Base-by-base conservation (phyloP, 345 rosid genomes). In the Anacardium occidentale region DNA sequence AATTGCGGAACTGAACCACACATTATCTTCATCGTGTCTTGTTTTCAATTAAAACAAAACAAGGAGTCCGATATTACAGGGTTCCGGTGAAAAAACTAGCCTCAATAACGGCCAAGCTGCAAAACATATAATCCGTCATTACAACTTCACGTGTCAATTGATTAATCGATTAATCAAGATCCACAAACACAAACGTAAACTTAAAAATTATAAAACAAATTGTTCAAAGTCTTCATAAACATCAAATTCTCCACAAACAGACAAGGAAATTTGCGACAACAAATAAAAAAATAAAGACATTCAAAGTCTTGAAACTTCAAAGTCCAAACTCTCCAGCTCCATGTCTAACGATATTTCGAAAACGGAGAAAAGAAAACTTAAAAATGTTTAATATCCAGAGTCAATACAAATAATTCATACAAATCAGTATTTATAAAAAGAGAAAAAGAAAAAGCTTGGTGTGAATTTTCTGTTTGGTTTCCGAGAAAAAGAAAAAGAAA, bases 21-120 rank as follows among this genome's bases (percentile, higher is more conserved):
- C 42, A 25, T 68, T 34, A 62, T 32, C 17, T 34, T 60, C 72
- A 55, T 70, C 24, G 25, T 58, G 45, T 45, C 45, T 57, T 37
- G 42, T 21, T 11, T 21, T 50, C 18, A 47, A 0, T 2, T 0
- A 34, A 53, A 22, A 18, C 45, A 52, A 51, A 66, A 17, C 14
- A 40, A 54, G 18, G 18, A 50, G 53, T 3, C 53, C 18, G 6
- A 50, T 50, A 50, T 26, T 11, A 7, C 24, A 45, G 18, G 1
- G 9, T 63, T 40, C 10, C 5, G 7, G 5, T 6, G 7, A 11
- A 66, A 50, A 14, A 26, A 22, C 17, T 10, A 26, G n/a, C 62
- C 37, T 66, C 70, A 15, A 0, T 21, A 9, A 10, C 24, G 6
- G 32, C n/a, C 24, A 26, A 10, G 40, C 62, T 58, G 62, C 37